Evolutionary conservation across 306 rosid species (phyloP), one percentile per base, ranked within the genome.

Genomic region (Spatholobus suberectus): DNA sequence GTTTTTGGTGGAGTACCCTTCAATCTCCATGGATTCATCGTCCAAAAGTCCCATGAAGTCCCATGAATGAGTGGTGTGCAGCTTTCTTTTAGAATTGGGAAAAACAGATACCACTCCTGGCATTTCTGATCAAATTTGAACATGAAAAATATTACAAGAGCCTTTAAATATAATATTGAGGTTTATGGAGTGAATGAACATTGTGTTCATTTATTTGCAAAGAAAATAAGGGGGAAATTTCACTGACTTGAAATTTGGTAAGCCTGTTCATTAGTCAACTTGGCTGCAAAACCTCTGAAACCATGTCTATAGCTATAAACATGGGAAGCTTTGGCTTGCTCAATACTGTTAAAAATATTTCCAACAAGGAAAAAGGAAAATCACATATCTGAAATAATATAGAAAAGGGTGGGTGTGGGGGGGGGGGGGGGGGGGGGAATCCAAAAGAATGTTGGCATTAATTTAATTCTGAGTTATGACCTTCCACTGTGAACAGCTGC

Each of bases 61-160:
- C 95, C 97, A 93, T 27, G 95, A 93, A 86, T 93, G 97, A 58
- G 97, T 93, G 26, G 95, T 93, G 83, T 93, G 95, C 57, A 93
- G 68, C 41, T 54, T 88, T 83, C 97, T 91, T 81, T 88, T 93
- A 8, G 77, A 68, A 83, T 91, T 93, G 32, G 93, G 97, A 78
- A 93, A 91, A 57, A 91, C 97, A 63, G 95, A 93, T 76, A 93
- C 88, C 55, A 93, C 97, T 57, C 91, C 92, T 0, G 87, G 75
- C 88, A 93, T 93, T 81, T 81, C 95, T 93, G 92, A 61, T 83
- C 70, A 91, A 65, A 84, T 78, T 77, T 17, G 18, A 58, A 73
- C 63, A 52, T 7, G 9, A 21, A 68, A 66, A 52, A 82, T 78
- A 35, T 72, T 59, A 75, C 74, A 77, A 9, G n/a, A 78, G 29